A percentile compares a stretch with the other conserved stretches of the same genome.
Evolutionary conservation across 1,284 basidiomycete species (phyloP).

Genomic region (Boletus subluridellus): DNA sequence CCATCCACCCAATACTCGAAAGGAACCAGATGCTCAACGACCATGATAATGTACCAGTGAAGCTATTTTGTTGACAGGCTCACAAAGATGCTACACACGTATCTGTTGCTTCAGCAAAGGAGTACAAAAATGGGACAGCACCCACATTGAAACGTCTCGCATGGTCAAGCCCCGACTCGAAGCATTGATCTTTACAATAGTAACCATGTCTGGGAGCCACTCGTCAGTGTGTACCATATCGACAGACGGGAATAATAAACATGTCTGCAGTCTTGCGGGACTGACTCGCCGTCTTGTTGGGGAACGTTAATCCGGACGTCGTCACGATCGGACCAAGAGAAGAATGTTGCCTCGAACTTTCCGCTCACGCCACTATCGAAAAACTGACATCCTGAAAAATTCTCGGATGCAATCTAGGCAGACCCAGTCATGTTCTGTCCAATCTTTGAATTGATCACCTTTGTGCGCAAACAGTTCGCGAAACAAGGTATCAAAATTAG

Average conservation of each 20-base stretch:
- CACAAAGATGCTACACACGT: conserved; percentile 8
- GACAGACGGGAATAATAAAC: not conserved
- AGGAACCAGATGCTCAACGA: not conserved
- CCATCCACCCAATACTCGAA: not conserved
- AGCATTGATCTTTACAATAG: conserved; percentile 13
- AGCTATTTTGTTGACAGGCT: not conserved
- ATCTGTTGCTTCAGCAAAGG: not conserved
- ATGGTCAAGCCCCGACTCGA: conserved; percentile 7
- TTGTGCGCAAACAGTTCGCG: conserved; percentile 13
- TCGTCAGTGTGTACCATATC: not conserved
- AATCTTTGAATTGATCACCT: conserved; percentile 5
- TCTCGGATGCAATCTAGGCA: conserved; percentile 6
- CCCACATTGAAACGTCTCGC: conserved; percentile 15
- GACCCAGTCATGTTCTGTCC: conserved; percentile 11
- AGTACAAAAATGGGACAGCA: not conserved
- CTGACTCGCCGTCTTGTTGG: not conserved
- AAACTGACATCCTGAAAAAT: conserved; percentile 6
- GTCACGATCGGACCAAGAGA: not conserved
- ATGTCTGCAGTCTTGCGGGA: conserved; percentile 8
- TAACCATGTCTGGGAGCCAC: conserved; percentile 9
- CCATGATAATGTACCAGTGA: not conserved
- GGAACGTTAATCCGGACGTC: not conserved
- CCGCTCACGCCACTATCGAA: conserved; percentile 15
- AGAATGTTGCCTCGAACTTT: conserved; percentile 4
- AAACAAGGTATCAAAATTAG: conserved; percentile 6